These are phyloP conservation scores for Botrytis galanthina DNA, from an alignment of 2,329 filamentous ascomycete species.

Conservation along the genomic window DNA sequence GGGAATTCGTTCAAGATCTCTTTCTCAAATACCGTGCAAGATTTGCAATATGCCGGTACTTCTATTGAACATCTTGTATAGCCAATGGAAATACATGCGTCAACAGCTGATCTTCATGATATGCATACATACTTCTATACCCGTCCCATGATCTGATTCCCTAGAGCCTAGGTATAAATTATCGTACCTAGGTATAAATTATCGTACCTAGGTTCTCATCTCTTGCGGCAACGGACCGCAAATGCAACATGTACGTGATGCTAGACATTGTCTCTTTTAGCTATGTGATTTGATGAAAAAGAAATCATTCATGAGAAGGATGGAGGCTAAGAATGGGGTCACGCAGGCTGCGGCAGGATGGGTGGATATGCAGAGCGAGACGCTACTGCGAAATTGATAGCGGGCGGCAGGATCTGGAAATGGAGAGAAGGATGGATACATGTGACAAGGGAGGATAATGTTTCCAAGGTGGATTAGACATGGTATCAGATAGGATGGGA, in stretches of 20 bases:
- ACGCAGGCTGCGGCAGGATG: neutral
- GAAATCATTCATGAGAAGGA: neutral
- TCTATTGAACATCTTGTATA: neutral
- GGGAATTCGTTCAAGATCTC: neutral
- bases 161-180: neutral
- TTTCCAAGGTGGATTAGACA: neutral
- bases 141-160: neutral
- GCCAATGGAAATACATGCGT: neutral
- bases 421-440: neutral
- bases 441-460: conserved; percentile 6
- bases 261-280: neutral
- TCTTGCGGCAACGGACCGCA: neutral
- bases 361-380: neutral
- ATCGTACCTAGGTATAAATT: neutral
- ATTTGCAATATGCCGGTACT: neutral
- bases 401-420: conserved; percentile 13
- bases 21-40: neutral
- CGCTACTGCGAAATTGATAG: conserved; percentile 18
- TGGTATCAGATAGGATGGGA: neutral
- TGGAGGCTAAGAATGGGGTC: neutral
- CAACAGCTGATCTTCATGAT: neutral
- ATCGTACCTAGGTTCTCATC: neutral
- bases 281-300: neutral
- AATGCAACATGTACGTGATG: conserved; percentile 9
- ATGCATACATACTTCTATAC: neutral